Evolutionary conservation across 768 basidiomycete genomes (phyloP).

Genomic region (Dendrothele bispora): DNA sequence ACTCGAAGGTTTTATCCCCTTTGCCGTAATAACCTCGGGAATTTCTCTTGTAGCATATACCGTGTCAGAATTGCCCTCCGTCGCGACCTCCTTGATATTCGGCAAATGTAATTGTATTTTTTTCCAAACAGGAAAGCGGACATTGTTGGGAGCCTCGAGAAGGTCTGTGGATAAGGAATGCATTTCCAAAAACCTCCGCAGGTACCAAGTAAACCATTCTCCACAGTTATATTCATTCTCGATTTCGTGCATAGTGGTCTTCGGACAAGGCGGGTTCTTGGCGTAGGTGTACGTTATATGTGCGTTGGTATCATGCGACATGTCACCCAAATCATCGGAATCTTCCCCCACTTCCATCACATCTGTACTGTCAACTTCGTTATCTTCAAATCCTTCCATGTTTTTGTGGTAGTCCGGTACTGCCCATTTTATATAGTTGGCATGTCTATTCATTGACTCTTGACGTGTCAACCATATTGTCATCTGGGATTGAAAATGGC

Average conservation of each 20-base stretch:
- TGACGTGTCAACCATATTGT: slow-evolving; percentile 32
- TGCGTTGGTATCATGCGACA: not conserved
- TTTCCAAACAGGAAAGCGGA: slow-evolving; percentile 20
- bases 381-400: slow-evolving; percentile 13
- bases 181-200: not conserved
- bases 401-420: slow-evolving; percentile 9
- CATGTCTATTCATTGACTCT: slow-evolving; percentile 28
- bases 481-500: slow-evolving; percentile 37
- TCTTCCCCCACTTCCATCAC: not conserved
- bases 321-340: not conserved
- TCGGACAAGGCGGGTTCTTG: slow-evolving; percentile 10
- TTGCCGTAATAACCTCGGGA: not conserved
- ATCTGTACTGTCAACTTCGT: slow-evolving; percentile 3
- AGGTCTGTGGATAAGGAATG: no score
- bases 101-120: slow-evolving; percentile 16
- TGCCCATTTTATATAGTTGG: slow-evolving; percentile 28
- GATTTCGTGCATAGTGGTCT: not conserved
- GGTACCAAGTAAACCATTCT: slow-evolving; percentile 6
- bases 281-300: slow-evolving; percentile 6
- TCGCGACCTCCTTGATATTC: slow-evolving; percentile 11
- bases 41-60: slow-evolving; percentile 10
- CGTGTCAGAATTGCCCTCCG: slow-evolving; percentile 8
- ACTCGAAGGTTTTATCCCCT: slow-evolving; percentile 15
- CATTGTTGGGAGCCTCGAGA: slow-evolving; percentile 10
- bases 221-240: slow-evolving; percentile 1